Base-by-base conservation (phyloP, 331 rosid genomes). In the Stylosanthes scabra region DNA sequence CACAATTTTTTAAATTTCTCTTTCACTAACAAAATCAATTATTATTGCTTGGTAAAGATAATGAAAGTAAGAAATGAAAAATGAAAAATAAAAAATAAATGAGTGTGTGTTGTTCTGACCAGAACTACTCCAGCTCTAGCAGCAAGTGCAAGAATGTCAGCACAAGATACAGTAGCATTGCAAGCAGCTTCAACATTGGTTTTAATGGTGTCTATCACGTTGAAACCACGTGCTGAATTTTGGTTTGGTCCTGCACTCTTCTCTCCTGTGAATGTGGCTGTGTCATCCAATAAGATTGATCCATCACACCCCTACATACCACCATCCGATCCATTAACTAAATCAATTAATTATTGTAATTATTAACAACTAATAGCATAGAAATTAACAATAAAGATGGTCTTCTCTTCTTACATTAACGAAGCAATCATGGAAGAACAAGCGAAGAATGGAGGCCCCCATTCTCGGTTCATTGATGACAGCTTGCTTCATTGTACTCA, bases 351-450 rank as follows among this genome's bases (percentile, higher is more conserved):
- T 39, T 39, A 5, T 39, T 39, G 42, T 39, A 39, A n/a, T n/a
- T n/a, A n/a, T n/a, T n/a, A n/a, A n/a, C n/a, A n/a, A n/a, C n/a
- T n/a, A n/a, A n/a, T n/a, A n/a, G n/a, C n/a, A n/a, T n/a, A 39
- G 42, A 39, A 4, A 39, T 39, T 4, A 47, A 47, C n/a, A 47
- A 47, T 14, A 31, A 34, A 31, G 34, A 12, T 6, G n/a, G 28
- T n/a, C n/a, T n/a, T n/a, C n/a, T n/a, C n/a, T n/a, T 29, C 74
- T 25, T 59, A 90, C 97, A 55, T 91, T 85, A 2, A 94, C 95
- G 11, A 94, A 94, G 83, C 96, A 91, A 41, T 94, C 96, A 49
- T 94, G 98, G 87, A 94, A 94, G 88, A 91, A 87, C 86, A 94
- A 47, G 42, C 96, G 95, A 71, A 94, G 88, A 44, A 91, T 76